These are phyloP conservation scores for Dothiorella sarmentorum DNA, from an alignment of 2,329 filamentous ascomycete genomes.

Conservation along the genomic window DNA sequence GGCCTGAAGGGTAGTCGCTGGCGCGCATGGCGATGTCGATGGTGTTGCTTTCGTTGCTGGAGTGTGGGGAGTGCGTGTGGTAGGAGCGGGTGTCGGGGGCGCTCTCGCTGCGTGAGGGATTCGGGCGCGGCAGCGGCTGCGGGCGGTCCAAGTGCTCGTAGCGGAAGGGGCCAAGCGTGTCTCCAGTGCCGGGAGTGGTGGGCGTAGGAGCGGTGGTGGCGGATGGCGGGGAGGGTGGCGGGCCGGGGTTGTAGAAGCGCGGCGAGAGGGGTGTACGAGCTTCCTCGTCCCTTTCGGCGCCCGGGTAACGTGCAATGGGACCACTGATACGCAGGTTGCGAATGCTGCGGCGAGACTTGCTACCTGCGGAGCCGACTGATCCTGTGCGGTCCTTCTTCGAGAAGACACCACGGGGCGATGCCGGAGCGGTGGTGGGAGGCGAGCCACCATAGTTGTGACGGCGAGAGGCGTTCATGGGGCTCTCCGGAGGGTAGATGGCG, in stretches of 20 bases:
- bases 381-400: slow-evolving; percentile 35
- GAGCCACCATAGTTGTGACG: slow-evolving; percentile 5
- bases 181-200: slow-evolving; percentile 31
- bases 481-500: slow-evolving; percentile 47
- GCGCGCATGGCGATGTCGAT: slow-evolving; percentile 13
- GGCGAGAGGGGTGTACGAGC: slow-evolving; percentile 54
- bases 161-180: slow-evolving; percentile 28
- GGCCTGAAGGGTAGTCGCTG: background rate
- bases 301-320: slow-evolving; percentile 47
- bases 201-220: slow-evolving; percentile 20
- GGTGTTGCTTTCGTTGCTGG: slow-evolving; percentile 15
- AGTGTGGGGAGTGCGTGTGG: background rate
- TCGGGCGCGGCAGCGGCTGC: slow-evolving; percentile 33
- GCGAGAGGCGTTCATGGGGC: background rate
- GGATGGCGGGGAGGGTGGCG: slow-evolving; percentile 46
- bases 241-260: slow-evolving; percentile 53
- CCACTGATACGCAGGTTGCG: slow-evolving; percentile 58
- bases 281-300: slow-evolving; percentile 47
- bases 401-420: slow-evolving; percentile 35
- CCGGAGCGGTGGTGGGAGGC: background rate
- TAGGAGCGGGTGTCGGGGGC: slow-evolving; percentile 19
- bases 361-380: slow-evolving; percentile 35
- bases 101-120: slow-evolving; percentile 28
- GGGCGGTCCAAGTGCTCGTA: slow-evolving; percentile 31
- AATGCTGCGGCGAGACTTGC: slow-evolving; percentile 45